These are phyloP conservation scores for Backusella circina DNA, from an alignment of 192 early-diverging fungal species.

Conservation along the genomic window DNA sequence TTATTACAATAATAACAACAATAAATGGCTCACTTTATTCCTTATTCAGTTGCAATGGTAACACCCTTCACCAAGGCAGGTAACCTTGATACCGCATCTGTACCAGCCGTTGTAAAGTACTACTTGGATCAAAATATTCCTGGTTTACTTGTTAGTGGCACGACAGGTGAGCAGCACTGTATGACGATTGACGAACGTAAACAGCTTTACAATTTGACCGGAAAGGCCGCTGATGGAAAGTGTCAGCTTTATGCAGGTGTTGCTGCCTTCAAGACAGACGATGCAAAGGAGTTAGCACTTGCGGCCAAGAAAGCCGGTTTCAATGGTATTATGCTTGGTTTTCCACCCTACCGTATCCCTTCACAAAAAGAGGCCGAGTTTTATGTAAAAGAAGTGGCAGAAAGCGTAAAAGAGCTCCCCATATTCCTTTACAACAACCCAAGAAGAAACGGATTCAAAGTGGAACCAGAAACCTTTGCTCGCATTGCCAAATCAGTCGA, in stretches of 20 bases:
- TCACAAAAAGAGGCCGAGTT: constrained; percentile 12
- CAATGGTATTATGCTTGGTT: constrained; percentile 23
- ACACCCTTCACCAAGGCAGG: constrained; percentile 18
- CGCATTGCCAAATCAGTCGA: background rate
- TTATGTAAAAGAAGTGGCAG: constrained; percentile 11
- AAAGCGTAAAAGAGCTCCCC: background rate
- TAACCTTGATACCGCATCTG: background rate
- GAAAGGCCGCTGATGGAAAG: background rate
- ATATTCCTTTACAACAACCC: constrained; percentile 26
- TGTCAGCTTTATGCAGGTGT: constrained; percentile 21
- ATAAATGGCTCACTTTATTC: constrained; percentile 8
- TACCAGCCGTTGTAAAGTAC: constrained; percentile 16
- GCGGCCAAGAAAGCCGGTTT: background rate
- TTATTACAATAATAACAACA: background rate
- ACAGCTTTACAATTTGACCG: background rate
- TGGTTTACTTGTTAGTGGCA: constrained; percentile 16
- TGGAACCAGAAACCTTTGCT: constrained; percentile 9
- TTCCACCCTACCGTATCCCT: constrained; percentile 14
- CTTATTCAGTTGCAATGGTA: constrained; percentile 21
- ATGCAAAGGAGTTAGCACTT: constrained; percentile 10
- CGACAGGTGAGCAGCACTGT: constrained; percentile 25
- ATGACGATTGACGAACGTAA: constrained; percentile 20
- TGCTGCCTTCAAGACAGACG: constrained; percentile 20
- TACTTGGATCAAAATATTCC: constrained; percentile 7
- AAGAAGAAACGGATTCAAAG: constrained; percentile 6